Evolutionary conservation across 495 filamentous ascomycete species (phyloP), one percentile per base, ranked within the genome.

Genomic region (Hyaloscypha hepaticicola): DNA sequence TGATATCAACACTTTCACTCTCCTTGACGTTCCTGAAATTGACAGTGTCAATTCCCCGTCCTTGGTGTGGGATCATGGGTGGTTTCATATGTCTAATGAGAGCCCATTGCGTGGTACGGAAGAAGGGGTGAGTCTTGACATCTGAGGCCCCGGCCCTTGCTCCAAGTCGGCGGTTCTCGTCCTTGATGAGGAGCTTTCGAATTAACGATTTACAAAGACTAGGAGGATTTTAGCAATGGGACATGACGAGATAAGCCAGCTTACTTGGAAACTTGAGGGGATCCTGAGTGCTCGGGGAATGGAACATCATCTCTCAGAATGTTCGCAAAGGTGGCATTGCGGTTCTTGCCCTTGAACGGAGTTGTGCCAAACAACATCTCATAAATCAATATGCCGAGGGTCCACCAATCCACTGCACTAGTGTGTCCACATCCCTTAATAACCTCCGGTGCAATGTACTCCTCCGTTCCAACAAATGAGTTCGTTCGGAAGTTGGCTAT

Each of bases 321-420:
- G 72, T 98, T 99, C 29, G 93, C 95, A 78, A 99, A 99, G 0
- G 95, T 99, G 19, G 91, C 91, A 72, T 98, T 99, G 34, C 95
- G 87, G 76, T 96, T 99, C 85, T 99, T 98, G 69, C 95, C 95
- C 79, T 99, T 99, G 85, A 99, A 99, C 0, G 95, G 95, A 1
- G 95, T 99, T 3, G 93, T 98, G 24, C 95, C 96, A 76, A 90
- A 98, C n/a, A 99, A 80, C 95, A 99, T 99, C 76, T 99, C 95
- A 69, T 97, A 99, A 61, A 98, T 90, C 70, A 99, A 77, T 61
- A 99, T 98, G 22, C 95, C 95, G 11, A 99, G 79, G 2, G 95
- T 99, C 95, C 95, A 99, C 95, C 95, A 99, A 76, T 99, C 95
- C 2, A 99, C 95, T 4, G 95, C 95, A 69, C 93, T 97, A 7